Evolutionary conservation across 768 basidiomycete genomes (phyloP), one percentile per base, ranked within the genome.

Genomic region (Neoboletus magnificus): DNA sequence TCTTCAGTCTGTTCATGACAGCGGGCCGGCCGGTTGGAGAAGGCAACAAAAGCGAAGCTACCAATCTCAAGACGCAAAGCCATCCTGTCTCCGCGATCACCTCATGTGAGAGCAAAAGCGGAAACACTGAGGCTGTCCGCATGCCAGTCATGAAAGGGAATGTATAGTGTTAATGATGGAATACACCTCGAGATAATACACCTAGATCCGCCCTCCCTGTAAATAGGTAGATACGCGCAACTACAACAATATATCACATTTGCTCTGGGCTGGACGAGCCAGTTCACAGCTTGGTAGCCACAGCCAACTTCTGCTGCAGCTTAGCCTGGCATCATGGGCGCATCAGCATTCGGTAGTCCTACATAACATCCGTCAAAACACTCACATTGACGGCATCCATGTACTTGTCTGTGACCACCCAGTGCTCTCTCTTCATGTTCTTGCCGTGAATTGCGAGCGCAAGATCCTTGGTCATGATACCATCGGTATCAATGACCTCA

Each of bases 381-480:
- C 84, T 71, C 62, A 91, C 92, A 68, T 93, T 91, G 46, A 96
- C 93, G 48, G 86, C 82, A 73, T 95, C 91, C 91, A 97, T 87
- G 69, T 96, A 97, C 43, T 81, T 89, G 71, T 92, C 85, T 4
- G 94, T 98, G 25, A 93, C 74, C n/a, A 97, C 96, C 92, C 94
- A 98, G 74, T 98, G 90, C 64, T 94, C 93, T 64, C 95, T 80
- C 78, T 87, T 84, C 91, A 96, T 84, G 60, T 82, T 71, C 79
- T 89, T 89, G 36, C 95, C 95, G 65, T 98, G 87, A 68, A 98
- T 97, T 2, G 93, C 87, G 23, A 98, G 78, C 30, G 96, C 96
- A 47, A 98, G 77, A 75, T 98, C 96, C 82, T 98, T 97, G 55
- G 94, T 97, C 95, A 98, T 98, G 50, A 98, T 67, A 0, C 87